Conservation (phyloP, 2,329 filamentous ascomycete genomes). For the Diatrype stigma region DNA sequence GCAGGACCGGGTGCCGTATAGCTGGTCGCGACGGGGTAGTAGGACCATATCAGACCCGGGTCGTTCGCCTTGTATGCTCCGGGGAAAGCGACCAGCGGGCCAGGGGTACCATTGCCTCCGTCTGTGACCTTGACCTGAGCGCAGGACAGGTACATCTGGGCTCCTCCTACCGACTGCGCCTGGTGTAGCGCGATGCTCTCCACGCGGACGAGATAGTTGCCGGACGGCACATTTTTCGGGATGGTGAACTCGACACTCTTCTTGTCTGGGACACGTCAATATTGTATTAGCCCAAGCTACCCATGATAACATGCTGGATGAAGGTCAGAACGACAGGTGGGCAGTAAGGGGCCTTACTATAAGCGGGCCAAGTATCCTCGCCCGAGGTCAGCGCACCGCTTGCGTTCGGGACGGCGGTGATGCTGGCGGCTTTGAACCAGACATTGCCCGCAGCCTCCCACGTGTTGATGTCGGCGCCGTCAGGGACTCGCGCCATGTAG, state of each 20-base stretch:
- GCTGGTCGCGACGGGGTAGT: constrained; percentile 23
- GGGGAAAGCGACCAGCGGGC: constrained; percentile 25
- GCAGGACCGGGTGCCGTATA: constrained; percentile 24
- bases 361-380: constrained; percentile 22
- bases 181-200: constrained; percentile 32
- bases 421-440: constrained; percentile 29
- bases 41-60: constrained; percentile 22
- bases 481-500: constrained; percentile 30
- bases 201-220: constrained; percentile 32
- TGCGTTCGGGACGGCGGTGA: constrained; percentile 16
- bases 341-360: constrained; percentile 11
- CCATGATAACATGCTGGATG: too few relatives aligned
- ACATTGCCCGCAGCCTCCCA: constrained; percentile 29
- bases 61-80: constrained; percentile 27
- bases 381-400: constrained; percentile 11
- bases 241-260: constrained; percentile 28
- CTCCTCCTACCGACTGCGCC: constrained; percentile 25
- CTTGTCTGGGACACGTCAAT: constrained; percentile 13
- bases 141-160: constrained; percentile 30
- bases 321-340: too few relatives aligned
- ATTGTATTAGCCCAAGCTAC: background rate
- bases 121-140: constrained; percentile 27
- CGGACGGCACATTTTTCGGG: constrained; percentile 27
- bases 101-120: constrained; percentile 23
- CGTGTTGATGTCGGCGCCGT: constrained; percentile 24